phyloP scores from a whole-genome alignment of 805 yeast genomes.

The Monosporozyma siamensis region DNA sequence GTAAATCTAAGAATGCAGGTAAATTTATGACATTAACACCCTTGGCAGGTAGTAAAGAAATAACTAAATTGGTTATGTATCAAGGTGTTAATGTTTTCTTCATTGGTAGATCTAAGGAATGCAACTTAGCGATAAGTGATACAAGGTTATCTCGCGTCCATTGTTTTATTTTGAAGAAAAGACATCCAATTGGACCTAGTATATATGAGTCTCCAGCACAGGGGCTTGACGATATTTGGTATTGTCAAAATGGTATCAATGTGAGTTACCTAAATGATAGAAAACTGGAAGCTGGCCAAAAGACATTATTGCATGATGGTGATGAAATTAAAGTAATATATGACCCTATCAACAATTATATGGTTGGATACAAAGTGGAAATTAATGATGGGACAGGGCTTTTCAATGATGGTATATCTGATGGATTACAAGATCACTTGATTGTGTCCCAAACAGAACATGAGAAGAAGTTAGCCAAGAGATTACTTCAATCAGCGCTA shows the following conservation, averaged over 20 bases:
- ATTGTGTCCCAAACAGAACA: constrained; percentile 19
- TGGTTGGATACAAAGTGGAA: constrained; percentile 43
- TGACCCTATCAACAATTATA: constrained; percentile 41
- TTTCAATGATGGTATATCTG: constrained; percentile 39
- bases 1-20: constrained; percentile 30
- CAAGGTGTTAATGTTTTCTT: constrained; percentile 60
- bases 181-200: constrained; percentile 51
- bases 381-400: constrained; percentile 57
- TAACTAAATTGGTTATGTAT: constrained; percentile 45
- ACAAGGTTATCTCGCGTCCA: constrained; percentile 77
- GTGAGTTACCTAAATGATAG: constrained; percentile 62
- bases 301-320: constrained; percentile 50
- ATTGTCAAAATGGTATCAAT: constrained; percentile 71
- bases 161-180: constrained; percentile 54
- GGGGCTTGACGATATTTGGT: constrained; percentile 68
- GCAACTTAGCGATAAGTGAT: constrained; percentile 57
- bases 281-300: constrained; percentile 52
- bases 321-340: constrained; percentile 59
- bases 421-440: constrained; percentile 10
- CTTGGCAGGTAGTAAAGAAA: constrained; percentile 36
- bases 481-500: not conserved
- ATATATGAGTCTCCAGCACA: constrained; percentile 65
- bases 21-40: constrained; percentile 56
- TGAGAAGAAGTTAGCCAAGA: constrained; percentile 15
- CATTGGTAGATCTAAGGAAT: constrained; percentile 62